Evolutionary conservation across 805 yeast genomes (phyloP).

Genomic region (Wickerhamomyces mucosus): DNA sequence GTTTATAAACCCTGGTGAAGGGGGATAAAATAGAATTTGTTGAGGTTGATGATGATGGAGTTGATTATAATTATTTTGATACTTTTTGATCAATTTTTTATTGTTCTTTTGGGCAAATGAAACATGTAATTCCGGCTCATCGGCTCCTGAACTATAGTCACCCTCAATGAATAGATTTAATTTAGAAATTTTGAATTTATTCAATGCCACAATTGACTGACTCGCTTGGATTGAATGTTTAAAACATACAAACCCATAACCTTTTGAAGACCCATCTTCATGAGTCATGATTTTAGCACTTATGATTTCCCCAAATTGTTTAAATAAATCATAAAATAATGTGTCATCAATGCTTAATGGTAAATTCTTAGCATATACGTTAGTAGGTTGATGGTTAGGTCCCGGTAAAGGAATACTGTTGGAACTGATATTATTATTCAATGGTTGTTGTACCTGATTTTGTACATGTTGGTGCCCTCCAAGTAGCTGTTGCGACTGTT

Average conservation of each 20-base stretch:
- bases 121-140: conserved; percentile 47
- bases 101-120: conserved; percentile 70
- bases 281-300: conserved; percentile 43
- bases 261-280: conserved; percentile 37
- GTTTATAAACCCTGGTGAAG: too few relatives aligned
- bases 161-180: too few relatives aligned
- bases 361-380: conserved; percentile 57
- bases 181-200: conserved; percentile 33
- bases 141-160: too few relatives aligned
- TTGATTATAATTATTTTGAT: too few relatives aligned
- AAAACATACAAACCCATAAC: conserved; percentile 74
- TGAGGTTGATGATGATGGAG: too few relatives aligned
- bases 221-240: conserved; percentile 52
- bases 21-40: too few relatives aligned
- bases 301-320: conserved; percentile 37
- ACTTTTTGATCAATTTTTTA: conserved; percentile 21
- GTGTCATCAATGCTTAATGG: conserved; percentile 42
- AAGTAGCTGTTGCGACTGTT: neutral
- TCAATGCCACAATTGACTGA: conserved; percentile 55
- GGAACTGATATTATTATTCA: neutral
- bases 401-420: conserved; percentile 28
- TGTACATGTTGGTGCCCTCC: neutral
- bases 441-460: neutral
- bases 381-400: conserved; percentile 50
- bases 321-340: conserved; percentile 32